Base-by-base conservation (phyloP, 805 yeast species). In the Kuraishia capsulata region DNA sequence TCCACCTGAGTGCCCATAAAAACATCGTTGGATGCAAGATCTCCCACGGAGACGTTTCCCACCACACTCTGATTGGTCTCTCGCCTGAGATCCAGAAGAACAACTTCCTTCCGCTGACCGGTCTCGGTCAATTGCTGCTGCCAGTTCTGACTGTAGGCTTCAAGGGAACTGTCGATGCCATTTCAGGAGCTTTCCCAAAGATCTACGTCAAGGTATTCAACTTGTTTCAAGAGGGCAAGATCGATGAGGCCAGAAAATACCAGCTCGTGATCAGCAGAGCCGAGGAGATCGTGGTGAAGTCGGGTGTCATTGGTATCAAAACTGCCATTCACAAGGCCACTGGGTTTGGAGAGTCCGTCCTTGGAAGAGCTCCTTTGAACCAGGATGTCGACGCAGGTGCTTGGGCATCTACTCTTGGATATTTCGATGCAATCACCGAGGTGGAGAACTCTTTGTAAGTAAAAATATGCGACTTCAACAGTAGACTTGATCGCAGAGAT, bases 141-240 rank as follows among this genome's bases (percentile, higher is more conserved):
- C 77, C 78, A 19, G 67, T 65, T 14, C 53, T 69, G 35, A 41
- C 64, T 1, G 63, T 69, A 18, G 76, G 76, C n/a, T 63, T 62
- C 38, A 56, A 59, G 37, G 78, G 77, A 25, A 62, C 76, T 13
- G 65, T 73, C 41, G 78, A 72, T 49, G 79, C 76, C 5, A 54
- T 72, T 24, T 59, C 71, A 30, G 76, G 74, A 26, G 73, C 72
- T 3, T 71, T 62, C 56, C 79, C 79, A 42, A 68, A 69, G 53
- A 54, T 67, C 4, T 64, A 64, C 32, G 70, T 67, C 36, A 58
- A 57, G 36, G 49, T 73, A 30, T 68, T 54, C 45, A 53, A 62
- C 32, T 56, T 67, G 14, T 57, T 47, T 41, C 56, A 60, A 30
- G 53, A 50, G 10, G 75, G 74, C 23, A 60, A 69, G 37, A 40